These are phyloP conservation scores for Thermoascus crustaceus DNA, from an alignment of 2,329 filamentous ascomycete species.

Conservation along the genomic window DNA sequence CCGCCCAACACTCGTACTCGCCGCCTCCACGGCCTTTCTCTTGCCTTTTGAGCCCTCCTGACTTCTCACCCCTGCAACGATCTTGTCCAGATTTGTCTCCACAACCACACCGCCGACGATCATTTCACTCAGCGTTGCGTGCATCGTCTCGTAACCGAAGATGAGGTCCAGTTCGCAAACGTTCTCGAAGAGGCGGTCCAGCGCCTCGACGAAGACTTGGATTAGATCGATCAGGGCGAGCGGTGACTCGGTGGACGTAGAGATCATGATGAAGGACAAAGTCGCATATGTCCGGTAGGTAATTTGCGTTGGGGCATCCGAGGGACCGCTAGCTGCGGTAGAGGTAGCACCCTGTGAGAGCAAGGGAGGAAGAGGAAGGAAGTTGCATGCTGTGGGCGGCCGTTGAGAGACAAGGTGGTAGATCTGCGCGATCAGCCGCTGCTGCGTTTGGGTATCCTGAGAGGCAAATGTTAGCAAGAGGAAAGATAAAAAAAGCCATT, in stretches of 20 bases:
- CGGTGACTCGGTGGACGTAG: slow-evolving; percentile 89
- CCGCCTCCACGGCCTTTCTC: slow-evolving; percentile 36
- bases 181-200: slow-evolving; percentile 94
- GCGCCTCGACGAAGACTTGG: slow-evolving; percentile 93
- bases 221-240: slow-evolving; percentile 93
- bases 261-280: slow-evolving; percentile 97
- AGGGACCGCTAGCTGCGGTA: slow-evolving; percentile 49
- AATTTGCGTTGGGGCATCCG: slow-evolving; percentile 87
- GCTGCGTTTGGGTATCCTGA: slow-evolving; percentile 93
- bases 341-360: slow-evolving; percentile 46
- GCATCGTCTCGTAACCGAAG: slow-evolving; percentile 96
- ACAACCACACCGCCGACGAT: slow-evolving; percentile 91
- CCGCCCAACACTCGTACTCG: slow-evolving; percentile 30
- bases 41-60: slow-evolving; percentile 38
- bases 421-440: slow-evolving; percentile 93
- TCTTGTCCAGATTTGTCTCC: slow-evolving; percentile 81
- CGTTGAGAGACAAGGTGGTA: slow-evolving; percentile 92
- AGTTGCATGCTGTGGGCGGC: slow-evolving; percentile 89
- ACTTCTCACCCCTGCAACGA: slow-evolving; percentile 70
- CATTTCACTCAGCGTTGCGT: slow-evolving; percentile 87
- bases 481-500: neutral
- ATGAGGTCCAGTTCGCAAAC: slow-evolving; percentile 97
- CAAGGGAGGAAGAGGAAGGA: slow-evolving; percentile 70
- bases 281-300: slow-evolving; percentile 98
- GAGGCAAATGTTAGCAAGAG: neutral